Evolutionary conservation across 306 rosid species (phyloP).

Genomic region (Rubus idaeus): DNA sequence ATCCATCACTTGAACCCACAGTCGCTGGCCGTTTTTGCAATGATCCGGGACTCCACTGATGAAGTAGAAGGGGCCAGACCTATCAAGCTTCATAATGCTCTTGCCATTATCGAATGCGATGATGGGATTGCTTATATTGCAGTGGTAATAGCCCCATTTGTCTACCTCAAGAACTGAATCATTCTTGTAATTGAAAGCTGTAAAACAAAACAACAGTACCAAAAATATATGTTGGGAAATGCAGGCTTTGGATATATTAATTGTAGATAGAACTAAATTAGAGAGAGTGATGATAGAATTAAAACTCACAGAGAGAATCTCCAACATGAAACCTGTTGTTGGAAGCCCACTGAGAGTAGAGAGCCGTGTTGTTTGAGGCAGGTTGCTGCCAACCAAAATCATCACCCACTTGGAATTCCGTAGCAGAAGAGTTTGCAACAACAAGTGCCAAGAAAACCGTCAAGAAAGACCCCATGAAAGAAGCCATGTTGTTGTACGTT

Average conservation of each 20-base stretch:
- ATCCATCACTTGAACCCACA: conserved; percentile 68
- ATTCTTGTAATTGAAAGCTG: conserved; percentile 74
- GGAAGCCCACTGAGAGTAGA: conserved; percentile 67
- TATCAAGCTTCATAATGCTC: conserved; percentile 57
- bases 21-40: conserved; percentile 66
- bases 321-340: conserved; percentile 67
- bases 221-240: no score
- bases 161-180: conserved; percentile 78
- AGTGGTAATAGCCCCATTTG: conserved; percentile 63
- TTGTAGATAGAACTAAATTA: no score
- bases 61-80: conserved; percentile 71
- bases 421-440: conserved; percentile 20
- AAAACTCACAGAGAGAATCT: conserved; percentile 66
- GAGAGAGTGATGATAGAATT: neutral
- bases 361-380: conserved; percentile 24
- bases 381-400: conserved; percentile 69
- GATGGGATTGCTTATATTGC: conserved; percentile 60
- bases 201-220: neutral
- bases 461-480: conserved; percentile 17
- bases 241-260: no score
- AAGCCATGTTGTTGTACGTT: conserved; percentile 26
- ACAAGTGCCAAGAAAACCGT: conserved; percentile 25
- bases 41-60: conserved; percentile 61
- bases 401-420: conserved; percentile 68
- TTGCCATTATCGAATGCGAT: conserved; percentile 60